These are phyloP conservation scores for Myxozyma mucilagina DNA, from an alignment of 805 yeast species.

Conservation along the genomic window DNA sequence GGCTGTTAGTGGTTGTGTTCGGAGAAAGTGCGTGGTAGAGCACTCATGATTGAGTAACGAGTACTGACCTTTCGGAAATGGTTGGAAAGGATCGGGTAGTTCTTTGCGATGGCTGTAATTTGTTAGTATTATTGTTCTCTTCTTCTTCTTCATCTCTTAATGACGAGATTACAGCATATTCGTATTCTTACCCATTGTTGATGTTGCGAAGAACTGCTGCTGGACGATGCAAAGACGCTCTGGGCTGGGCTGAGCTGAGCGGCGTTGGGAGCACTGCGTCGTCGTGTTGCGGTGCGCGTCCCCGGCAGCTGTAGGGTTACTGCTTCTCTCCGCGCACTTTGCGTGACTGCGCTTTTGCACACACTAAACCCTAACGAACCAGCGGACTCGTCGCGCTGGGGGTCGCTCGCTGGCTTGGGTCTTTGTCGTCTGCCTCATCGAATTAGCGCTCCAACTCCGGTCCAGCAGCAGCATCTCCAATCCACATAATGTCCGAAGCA, in stretches of 20 bases:
- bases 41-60: background rate
- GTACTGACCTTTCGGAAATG: conserved; percentile 81
- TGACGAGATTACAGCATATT: background rate
- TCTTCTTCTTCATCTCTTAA: background rate
- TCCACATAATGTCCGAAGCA: conserved; percentile 12
- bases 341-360: conserved; percentile 20
- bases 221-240: background rate
- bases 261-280: background rate
- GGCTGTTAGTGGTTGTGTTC: background rate
- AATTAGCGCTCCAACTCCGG: background rate
- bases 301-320: conserved; percentile 3
- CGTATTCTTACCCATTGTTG: conserved; percentile 28
- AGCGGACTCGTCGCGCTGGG: no score
- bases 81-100: conserved; percentile 98
- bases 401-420: no score
- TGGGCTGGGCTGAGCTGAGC: background rate
- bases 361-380: background rate
- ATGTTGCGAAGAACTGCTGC: conserved; percentile 8
- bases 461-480: no score
- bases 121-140: background rate
- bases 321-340: background rate
- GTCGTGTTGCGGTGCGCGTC: background rate
- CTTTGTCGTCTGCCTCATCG: no score
- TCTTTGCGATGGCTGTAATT: conserved; percentile 88
- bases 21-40: background rate